phyloP scores from a whole-genome alignment of 2,329 filamentous ascomycete species.

The Fusarium pilosicola region DNA sequence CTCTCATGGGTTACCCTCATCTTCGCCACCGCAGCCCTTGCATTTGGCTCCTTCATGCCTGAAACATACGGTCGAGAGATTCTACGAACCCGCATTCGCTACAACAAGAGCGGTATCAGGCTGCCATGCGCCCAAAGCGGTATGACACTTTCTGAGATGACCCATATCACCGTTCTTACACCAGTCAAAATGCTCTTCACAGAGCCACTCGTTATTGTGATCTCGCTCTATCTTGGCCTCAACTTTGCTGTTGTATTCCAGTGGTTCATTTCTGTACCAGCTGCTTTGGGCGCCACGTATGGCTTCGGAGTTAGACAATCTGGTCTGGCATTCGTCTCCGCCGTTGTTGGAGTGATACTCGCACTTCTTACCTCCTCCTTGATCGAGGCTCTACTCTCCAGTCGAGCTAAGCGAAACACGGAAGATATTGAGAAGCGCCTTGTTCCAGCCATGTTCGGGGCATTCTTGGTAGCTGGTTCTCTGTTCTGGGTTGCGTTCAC shows the following conservation, averaged over 20 bases:
- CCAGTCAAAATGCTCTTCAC: neutral
- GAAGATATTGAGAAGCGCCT: neutral
- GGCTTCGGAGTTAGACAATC: neutral
- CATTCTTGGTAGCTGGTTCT: neutral
- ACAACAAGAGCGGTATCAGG: neutral
- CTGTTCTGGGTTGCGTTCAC: neutral
- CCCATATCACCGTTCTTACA: neutral
- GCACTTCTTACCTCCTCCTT: neutral
- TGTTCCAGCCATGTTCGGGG: neutral
- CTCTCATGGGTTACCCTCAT: neutral
- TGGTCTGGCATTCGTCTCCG: neutral
- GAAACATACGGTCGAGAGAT: conserved; percentile 1
- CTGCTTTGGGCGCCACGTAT: neutral
- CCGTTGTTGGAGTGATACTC: neutral
- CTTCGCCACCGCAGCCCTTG: neutral
- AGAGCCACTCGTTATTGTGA: neutral
- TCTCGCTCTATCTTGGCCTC: neutral
- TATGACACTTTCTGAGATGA: neutral
- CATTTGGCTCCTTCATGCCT: conserved; percentile 4
- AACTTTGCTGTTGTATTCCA: conserved; percentile 1
- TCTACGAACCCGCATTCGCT: neutral
- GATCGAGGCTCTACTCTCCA: neutral
- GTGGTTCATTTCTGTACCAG: neutral
- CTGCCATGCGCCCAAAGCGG: neutral
- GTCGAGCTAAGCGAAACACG: neutral